Percentiles rank a stretch among this genome's conserved stretches.
These are phyloP conservation scores for Hymenochaete sp. DNA, from an alignment of 1,284 basidiomycete genomes.

Conservation along the genomic window DNA sequence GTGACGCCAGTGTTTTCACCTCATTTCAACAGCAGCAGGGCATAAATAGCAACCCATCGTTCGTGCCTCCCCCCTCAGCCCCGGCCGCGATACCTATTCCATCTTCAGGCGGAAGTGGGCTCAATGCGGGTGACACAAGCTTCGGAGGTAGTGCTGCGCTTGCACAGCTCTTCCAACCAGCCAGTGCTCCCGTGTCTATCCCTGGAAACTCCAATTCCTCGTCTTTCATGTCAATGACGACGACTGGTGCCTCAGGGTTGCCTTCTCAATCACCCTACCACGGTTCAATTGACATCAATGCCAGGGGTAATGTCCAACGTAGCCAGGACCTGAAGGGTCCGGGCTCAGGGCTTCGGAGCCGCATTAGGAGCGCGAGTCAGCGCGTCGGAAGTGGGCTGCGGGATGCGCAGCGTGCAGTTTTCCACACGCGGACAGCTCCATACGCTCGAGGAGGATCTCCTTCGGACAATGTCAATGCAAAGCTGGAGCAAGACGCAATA, in stretches of 20 bases:
- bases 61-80: slow-evolving; percentile 2
- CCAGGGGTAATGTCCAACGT: neutral
- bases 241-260: neutral
- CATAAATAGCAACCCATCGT: slow-evolving; percentile 9
- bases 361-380: slow-evolving; percentile 14
- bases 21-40: too few species aligned
- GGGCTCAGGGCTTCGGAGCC: neutral
- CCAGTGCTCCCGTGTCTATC: slow-evolving; percentile 18
- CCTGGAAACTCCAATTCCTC: too few species aligned
- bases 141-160: slow-evolving; percentile 14
- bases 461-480: neutral
- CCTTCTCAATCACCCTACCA: neutral
- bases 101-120: neutral
- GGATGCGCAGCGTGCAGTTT: slow-evolving; percentile 11
- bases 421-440: neutral
- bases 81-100: slow-evolving; percentile 6
- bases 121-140: neutral
- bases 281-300: too few species aligned
- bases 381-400: slow-evolving; percentile 9
- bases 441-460: neutral
- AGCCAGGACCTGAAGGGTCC: neutral
- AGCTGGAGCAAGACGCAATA: neutral
- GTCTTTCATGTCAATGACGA: neutral
- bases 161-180: slow-evolving; percentile 24
- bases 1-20: slow-evolving; percentile 1